These are phyloP conservation scores for Neospermospora avenae DNA, from an alignment of 2,329 filamentous ascomycete genomes.

Conservation along the genomic window DNA sequence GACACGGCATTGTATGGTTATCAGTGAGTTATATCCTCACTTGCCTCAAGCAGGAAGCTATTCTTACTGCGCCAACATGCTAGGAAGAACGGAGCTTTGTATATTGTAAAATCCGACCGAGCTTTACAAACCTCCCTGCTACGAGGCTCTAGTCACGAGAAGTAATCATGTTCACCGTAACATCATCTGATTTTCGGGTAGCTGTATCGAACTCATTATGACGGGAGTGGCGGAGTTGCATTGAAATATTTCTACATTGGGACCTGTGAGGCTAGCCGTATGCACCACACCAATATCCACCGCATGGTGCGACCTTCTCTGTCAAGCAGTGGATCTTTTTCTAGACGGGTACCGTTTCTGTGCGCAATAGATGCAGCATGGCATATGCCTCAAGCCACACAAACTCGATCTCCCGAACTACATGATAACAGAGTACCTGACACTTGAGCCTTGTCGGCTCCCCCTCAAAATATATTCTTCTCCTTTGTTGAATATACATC, in stretches of 20 bases:
- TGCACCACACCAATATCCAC: neutral
- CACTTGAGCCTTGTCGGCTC: neutral
- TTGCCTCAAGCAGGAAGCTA: too few relatives aligned
- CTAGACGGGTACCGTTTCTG: neutral
- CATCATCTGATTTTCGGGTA: neutral
- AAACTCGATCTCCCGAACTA: neutral
- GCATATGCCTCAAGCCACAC: neutral
- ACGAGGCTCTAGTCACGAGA: too few relatives aligned
- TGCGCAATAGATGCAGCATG: neutral
- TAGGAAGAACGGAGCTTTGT: too few relatives aligned
- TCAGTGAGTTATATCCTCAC: too few relatives aligned
- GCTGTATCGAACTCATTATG: too few relatives aligned
- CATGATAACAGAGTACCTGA: neutral
- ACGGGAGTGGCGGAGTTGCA: too few relatives aligned
- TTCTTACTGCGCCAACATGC: too few relatives aligned
- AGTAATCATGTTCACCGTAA: neutral
- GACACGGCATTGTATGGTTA: neutral
- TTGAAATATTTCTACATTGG: neutral
- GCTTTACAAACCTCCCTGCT: too few relatives aligned
- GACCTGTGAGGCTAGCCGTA: neutral
- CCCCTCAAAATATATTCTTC: neutral
- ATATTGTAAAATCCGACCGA: too few relatives aligned
- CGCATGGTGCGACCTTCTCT: neutral
- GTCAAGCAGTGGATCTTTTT: neutral
- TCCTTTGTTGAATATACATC: neutral